Evolutionary conservation across 441 rosid genomes (phyloP).

Genomic region (Flueggea neowawraea): DNA sequence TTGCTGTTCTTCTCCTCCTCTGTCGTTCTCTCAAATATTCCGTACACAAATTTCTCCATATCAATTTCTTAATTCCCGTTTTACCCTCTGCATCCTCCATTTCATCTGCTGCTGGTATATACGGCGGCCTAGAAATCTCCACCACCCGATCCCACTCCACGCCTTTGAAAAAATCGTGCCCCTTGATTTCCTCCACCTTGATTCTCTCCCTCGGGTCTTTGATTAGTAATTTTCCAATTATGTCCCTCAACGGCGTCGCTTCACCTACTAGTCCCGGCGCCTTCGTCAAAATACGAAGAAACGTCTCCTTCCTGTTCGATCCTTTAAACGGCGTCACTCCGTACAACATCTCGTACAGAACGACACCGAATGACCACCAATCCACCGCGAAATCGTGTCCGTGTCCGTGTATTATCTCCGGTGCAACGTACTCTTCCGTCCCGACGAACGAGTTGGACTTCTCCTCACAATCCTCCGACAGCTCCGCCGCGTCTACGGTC

Average conservation of each 20-base stretch:
- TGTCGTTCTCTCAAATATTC: conserved; percentile 25
- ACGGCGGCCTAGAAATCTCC: conserved; percentile 53
- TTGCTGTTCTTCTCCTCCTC: neutral
- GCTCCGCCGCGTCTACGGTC: conserved; percentile 1
- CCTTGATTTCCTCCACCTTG: conserved; percentile 44
- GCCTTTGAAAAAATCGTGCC: conserved; percentile 59
- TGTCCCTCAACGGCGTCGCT: conserved; percentile 56
- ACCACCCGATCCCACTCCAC: conserved; percentile 46
- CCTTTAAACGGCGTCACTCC: conserved; percentile 82
- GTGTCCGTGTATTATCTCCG: conserved; percentile 61
- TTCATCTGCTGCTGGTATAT: conserved; percentile 28
- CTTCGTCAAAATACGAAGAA: conserved; percentile 45
- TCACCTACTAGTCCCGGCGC: conserved; percentile 59
- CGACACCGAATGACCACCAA: conserved; percentile 81
- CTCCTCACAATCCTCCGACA: conserved; percentile 14
- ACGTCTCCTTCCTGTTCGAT: conserved; percentile 58
- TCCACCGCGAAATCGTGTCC: conserved; percentile 84
- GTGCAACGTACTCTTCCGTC: conserved; percentile 91
- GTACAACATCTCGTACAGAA: conserved; percentile 78
- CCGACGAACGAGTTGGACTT: conserved; percentile 89
- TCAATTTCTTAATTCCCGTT: conserved; percentile 30
- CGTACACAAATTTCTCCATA: conserved; percentile 63
- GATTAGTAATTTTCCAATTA: conserved; percentile 47
- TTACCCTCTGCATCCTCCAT: conserved; percentile 9
- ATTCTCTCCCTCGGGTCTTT: conserved; percentile 66